These are phyloP conservation scores for Huntiella omanensis DNA, from an alignment of 2,329 filamentous ascomycete species.

Conservation along the genomic window DNA sequence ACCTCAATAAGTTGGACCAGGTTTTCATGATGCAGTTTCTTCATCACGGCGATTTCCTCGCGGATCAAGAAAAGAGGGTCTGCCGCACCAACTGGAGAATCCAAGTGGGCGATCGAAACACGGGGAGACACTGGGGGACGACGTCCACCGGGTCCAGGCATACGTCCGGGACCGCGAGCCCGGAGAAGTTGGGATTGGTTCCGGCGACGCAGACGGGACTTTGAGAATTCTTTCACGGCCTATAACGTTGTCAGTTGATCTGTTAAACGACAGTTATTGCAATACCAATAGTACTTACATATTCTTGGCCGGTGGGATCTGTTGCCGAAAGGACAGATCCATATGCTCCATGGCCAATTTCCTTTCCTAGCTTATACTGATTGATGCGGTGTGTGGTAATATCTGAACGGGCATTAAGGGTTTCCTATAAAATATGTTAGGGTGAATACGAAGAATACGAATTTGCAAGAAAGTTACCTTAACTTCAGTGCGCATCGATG, in stretches of 20 bases:
- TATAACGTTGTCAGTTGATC: slow-evolving; percentile 21
- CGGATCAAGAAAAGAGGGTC: slow-evolving; percentile 72
- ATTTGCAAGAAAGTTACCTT: slow-evolving; percentile 23
- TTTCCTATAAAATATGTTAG: slow-evolving; percentile 41
- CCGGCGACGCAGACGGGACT: slow-evolving; percentile 70
- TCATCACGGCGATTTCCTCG: slow-evolving; percentile 97
- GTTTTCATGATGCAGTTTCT: slow-evolving; percentile 89
- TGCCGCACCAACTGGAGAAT: slow-evolving; percentile 22
- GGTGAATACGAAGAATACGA: not conserved
- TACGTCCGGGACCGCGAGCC: slow-evolving; percentile 27
- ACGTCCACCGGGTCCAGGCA: slow-evolving; percentile 15
- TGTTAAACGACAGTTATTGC: not conserved
- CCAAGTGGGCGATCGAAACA: slow-evolving; percentile 5
- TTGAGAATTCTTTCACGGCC: slow-evolving; percentile 97
- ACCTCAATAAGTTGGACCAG: slow-evolving; percentile 89
- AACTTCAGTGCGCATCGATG: slow-evolving; percentile 37
- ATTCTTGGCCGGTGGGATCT: slow-evolving; percentile 85
- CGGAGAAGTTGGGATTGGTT: slow-evolving; percentile 75
- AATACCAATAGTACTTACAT: slow-evolving; percentile 37
- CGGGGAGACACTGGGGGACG: slow-evolving; percentile 5
- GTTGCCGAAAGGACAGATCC: slow-evolving; percentile 79
- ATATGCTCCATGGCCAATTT: slow-evolving; percentile 93
- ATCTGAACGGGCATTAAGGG: slow-evolving; percentile 71
- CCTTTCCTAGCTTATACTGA: slow-evolving; percentile 82
- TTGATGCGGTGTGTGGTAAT: slow-evolving; percentile 85